Conservation (phyloP, 345 rosid genomes). For the Nasturtium officinale region DNA sequence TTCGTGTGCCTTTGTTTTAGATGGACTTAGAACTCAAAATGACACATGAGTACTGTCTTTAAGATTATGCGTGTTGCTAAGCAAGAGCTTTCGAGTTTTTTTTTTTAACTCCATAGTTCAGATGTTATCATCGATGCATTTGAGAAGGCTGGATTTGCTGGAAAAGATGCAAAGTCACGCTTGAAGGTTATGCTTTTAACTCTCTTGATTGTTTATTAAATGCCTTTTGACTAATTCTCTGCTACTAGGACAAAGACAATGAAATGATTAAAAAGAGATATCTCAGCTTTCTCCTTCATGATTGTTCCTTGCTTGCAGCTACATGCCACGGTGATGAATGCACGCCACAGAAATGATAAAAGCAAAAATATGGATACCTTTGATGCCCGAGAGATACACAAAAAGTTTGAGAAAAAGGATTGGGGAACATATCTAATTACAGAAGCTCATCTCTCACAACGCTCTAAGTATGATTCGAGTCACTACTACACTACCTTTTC, state of each 20-base stretch:
- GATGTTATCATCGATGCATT: constrained; percentile 79
- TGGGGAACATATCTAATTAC: constrained; percentile 82
- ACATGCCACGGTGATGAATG: constrained; percentile 89
- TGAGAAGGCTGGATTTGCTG: constrained; percentile 79
- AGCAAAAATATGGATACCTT: constrained; percentile 47
- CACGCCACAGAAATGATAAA: constrained; percentile 49
- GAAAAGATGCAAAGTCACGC: constrained; percentile 59
- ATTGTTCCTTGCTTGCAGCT: constrained; percentile 51
- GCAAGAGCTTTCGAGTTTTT: constrained; percentile 38
- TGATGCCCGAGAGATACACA: constrained; percentile 66
- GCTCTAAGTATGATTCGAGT: constrained; percentile 55
- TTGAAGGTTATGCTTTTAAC: constrained; percentile 59
- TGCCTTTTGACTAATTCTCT: not conserved
- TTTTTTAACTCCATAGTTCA: constrained; percentile 49
- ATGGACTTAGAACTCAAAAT: not conserved
- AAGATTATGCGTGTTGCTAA: not conserved
- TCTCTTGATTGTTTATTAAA: not conserved
- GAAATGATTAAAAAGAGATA: not conserved
- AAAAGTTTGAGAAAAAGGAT: constrained; percentile 59
- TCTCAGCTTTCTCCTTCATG: constrained; percentile 4
- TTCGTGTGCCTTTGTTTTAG: not conserved
- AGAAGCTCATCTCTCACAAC: constrained; percentile 92
- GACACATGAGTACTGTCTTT: not conserved
- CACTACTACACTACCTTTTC: constrained; percentile 79
- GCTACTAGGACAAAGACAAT: not conserved